phyloP scores from a whole-genome alignment of 2,329 filamentous ascomycete species.

The Acrocalymma vagum region DNA sequence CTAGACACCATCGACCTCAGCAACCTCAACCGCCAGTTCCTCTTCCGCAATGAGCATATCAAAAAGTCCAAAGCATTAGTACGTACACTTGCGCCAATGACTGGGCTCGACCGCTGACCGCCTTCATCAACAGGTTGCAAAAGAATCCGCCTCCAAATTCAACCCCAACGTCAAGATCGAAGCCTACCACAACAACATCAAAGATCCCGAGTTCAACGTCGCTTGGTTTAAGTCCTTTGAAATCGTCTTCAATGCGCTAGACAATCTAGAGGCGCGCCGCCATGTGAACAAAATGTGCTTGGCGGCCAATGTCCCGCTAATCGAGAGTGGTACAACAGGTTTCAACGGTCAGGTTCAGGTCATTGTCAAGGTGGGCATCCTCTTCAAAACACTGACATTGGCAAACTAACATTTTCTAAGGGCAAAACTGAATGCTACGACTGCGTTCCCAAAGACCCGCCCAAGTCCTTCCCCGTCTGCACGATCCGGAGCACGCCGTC shows the following conservation, averaged over 20 bases:
- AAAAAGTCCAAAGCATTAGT: slow-evolving; percentile 96
- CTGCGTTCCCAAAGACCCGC: slow-evolving; percentile 86
- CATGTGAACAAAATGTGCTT: slow-evolving; percentile 99
- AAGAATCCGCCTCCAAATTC: slow-evolving; percentile 88
- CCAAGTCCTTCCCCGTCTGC: slow-evolving; percentile 94
- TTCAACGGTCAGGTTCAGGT: slow-evolving; percentile 98
- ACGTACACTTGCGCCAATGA: slow-evolving; percentile 39
- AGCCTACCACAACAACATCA: slow-evolving; percentile 94
- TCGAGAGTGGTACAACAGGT: slow-evolving; percentile 96
- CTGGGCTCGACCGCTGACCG: slow-evolving; percentile 27
- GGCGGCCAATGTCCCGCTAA: slow-evolving; percentile 85
- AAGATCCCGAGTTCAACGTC: slow-evolving; percentile 84
- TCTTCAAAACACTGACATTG: not conserved
- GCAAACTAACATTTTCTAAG: slow-evolving; percentile 39
- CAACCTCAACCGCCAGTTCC: slow-evolving; percentile 96
- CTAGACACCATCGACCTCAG: slow-evolving; percentile 98
- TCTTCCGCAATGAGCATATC: slow-evolving; percentile 96
- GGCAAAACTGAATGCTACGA: slow-evolving; percentile 95
- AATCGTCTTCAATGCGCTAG: slow-evolving; percentile 94
- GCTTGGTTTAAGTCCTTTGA: slow-evolving; percentile 86
- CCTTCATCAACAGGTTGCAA: slow-evolving; percentile 75
- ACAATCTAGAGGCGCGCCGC: slow-evolving; percentile 91
- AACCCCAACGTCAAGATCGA: slow-evolving; percentile 87
- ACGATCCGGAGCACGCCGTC: slow-evolving; percentile 96
- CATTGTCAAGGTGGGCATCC: slow-evolving; percentile 74